Evolutionary conservation across 2,329 filamentous ascomycete species (phyloP), one percentile per base, ranked within the genome.

Genomic region (Bipolaris cookei): DNA sequence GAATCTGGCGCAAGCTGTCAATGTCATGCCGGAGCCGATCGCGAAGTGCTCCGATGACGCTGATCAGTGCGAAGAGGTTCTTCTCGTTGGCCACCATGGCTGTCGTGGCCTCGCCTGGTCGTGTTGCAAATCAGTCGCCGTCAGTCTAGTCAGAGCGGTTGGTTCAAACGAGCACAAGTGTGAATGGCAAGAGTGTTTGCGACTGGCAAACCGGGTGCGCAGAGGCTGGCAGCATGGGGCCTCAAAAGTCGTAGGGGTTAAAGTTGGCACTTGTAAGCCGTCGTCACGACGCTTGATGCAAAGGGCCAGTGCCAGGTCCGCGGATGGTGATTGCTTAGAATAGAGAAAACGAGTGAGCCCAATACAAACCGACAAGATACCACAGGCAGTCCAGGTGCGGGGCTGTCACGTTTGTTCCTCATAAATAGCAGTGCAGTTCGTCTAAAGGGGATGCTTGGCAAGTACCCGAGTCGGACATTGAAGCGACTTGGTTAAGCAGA

Each of bases 1-100:
- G 72, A 35, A 76, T 71, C 48, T 72, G 68, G 32, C 73, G 68
- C 56, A 76, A 59, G 35, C 62, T 64, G 53, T 74, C 67, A 54
- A 75, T 74, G 37, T 63, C 65, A 46, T 69, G 65, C 42, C 73
- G 71, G 57, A 75, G 59, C 23, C 68, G 62, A 47, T 71, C 67
- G 58, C 70, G 70, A 62, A 70, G 74, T 23, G 62, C 58, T 13
- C 56, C 62, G 50, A 76, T 67, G 16, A 66, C 64, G 54, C 62
- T 66, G 51, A 69, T 64, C 35, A 76, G 65, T 48, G 65, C 65
- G 52, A 65, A 68, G 44, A 66, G 67, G 51, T 50, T 56, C 64
- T 76, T 75, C 53, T 71, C 69, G 59, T 70, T 67, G 45, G 61
- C 56, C 51, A 61, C 56, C 51, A 59, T 52, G 55, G 66, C 60